Conservation (phyloP, 805 yeast genomes). For the Ogataea methanolica region DNA sequence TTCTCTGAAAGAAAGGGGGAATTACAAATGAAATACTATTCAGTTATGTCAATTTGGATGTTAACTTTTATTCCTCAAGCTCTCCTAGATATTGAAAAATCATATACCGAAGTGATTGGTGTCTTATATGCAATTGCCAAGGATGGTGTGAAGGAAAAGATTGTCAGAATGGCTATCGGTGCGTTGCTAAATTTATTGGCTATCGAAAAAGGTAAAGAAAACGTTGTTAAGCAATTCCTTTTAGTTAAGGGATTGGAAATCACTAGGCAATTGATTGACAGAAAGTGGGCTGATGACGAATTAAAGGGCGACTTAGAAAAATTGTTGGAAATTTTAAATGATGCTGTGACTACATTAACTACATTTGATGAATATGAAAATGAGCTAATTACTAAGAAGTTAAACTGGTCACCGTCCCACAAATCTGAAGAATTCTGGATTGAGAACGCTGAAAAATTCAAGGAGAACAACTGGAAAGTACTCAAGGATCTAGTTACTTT, state of each 20-base stretch:
- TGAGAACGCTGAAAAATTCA: slow-evolving; percentile 72
- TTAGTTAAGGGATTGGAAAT: slow-evolving; percentile 71
- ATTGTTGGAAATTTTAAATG: slow-evolving; percentile 58
- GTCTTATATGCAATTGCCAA: slow-evolving; percentile 56
- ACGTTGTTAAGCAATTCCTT: slow-evolving; percentile 58
- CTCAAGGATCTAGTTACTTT: slow-evolving; percentile 57
- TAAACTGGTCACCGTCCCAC: slow-evolving; percentile 92
- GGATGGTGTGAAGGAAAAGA: slow-evolving; percentile 86
- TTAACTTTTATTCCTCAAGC: slow-evolving; percentile 65
- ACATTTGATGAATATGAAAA: slow-evolving; percentile 89
- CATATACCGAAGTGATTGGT: slow-evolving; percentile 51
- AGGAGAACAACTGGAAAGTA: slow-evolving; percentile 69
- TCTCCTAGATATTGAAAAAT: slow-evolving; percentile 42
- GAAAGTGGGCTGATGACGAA: slow-evolving; percentile 96
- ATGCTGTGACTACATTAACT: slow-evolving; percentile 72
- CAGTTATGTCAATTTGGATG: slow-evolving; percentile 78
- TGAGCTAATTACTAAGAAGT: slow-evolving; percentile 72
- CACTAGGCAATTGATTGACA: slow-evolving; percentile 63
- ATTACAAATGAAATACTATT: slow-evolving; percentile 80
- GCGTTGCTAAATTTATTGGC: slow-evolving; percentile 59
- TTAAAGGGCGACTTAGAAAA: slow-evolving; percentile 64
- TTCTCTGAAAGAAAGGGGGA: slow-evolving; percentile 42
- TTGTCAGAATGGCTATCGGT: slow-evolving; percentile 78
- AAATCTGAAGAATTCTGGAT: slow-evolving; percentile 85
- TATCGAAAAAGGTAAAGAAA: slow-evolving; percentile 35